A percentile compares a stretch with the other conserved stretches of the same genome.
phyloP scores from a whole-genome alignment of 805 yeast species.

The Starmerella khaoyaiensis region DNA sequence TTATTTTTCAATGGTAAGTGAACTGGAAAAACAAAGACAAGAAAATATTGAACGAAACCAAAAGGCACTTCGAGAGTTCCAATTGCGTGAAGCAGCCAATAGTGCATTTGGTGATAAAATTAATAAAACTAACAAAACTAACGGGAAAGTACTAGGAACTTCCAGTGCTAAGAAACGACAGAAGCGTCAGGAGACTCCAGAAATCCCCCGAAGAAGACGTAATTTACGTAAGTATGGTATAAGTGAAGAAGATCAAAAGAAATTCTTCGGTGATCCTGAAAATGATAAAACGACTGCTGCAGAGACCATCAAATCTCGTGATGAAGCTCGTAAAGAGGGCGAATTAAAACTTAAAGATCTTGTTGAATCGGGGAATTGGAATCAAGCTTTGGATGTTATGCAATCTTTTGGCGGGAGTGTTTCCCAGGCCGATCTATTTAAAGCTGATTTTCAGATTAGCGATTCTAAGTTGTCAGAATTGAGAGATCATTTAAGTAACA shows the following conservation, averaged over 20 bases:
- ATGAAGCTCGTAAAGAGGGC: constrained; percentile 37
- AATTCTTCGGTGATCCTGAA: constrained; percentile 4
- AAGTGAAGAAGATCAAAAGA: constrained; percentile 23
- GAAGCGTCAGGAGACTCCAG: constrained; percentile 15
- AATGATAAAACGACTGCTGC: constrained; percentile 20
- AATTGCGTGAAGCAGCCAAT: constrained; percentile 45
- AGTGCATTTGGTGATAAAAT: constrained; percentile 40
- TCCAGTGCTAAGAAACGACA: constrained; percentile 12
- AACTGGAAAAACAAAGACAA: constrained; percentile 25
- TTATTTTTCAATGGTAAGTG: constrained; percentile 24
- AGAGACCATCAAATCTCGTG: constrained; percentile 17
- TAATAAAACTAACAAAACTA: constrained; percentile 21
- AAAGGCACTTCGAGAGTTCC: constrained; percentile 56
- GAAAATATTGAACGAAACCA: constrained; percentile 62
- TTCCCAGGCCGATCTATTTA: constrained; percentile 28
- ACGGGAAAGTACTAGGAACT: constrained; percentile 21
- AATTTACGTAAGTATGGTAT: constrained; percentile 38
- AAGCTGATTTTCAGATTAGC: constrained; percentile 39
- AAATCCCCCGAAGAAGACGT: constrained; percentile 13
- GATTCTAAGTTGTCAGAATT: constrained; percentile 38
- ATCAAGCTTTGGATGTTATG: constrained; percentile 27
- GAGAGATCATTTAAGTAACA: constrained; percentile 40
- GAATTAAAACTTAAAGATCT: constrained; percentile 26
- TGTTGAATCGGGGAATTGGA: constrained; percentile 29
- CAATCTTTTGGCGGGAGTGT: constrained; percentile 22